Percentiles rank a stretch among this genome's conserved stretches.
These are phyloP conservation scores for Suillus brevipes DNA, from an alignment of 768 basidiomycete species.

Conservation along the genomic window DNA sequence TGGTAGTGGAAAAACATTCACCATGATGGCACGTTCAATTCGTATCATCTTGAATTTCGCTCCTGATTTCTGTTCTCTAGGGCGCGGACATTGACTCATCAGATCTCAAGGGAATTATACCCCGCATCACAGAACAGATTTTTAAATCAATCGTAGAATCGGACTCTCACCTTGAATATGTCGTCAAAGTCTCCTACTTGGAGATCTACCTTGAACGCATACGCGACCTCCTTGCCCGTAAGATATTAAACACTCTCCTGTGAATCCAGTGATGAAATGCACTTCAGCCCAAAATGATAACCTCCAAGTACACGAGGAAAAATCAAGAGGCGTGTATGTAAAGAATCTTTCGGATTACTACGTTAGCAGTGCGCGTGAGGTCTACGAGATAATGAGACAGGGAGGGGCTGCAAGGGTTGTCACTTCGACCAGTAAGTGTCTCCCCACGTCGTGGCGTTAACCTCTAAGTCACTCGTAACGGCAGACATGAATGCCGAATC, in stretches of 20 bases:
- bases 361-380: slow-evolving; percentile 91
- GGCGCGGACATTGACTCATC: slow-evolving; percentile 95
- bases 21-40: slow-evolving; percentile 83
- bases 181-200: slow-evolving; percentile 99
- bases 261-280: not conserved
- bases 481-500: slow-evolving; percentile 99
- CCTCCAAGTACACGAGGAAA: slow-evolving; percentile 97
- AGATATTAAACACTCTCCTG: slow-evolving; percentile 30
- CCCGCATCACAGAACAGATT: slow-evolving; percentile 98
- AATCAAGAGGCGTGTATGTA: slow-evolving; percentile 95
- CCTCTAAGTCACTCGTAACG: slow-evolving; percentile 3
- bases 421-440: slow-evolving; percentile 83
- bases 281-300: slow-evolving; percentile 91
- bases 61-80: slow-evolving; percentile 40
- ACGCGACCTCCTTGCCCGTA: slow-evolving; percentile 92
- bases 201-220: slow-evolving; percentile 98
- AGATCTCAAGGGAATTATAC: slow-evolving; percentile 95
- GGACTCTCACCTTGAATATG: slow-evolving; percentile 93
- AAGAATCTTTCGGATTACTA: slow-evolving; percentile 98
- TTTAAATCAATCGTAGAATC: slow-evolving; percentile 97
- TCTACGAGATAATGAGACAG: slow-evolving; percentile 98
- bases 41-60: slow-evolving; percentile 7
- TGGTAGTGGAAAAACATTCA: slow-evolving; percentile 94
- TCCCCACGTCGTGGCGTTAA: slow-evolving; percentile 7
- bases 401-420: slow-evolving; percentile 90